Percentiles rank a stretch among this genome's conserved stretches.
Evolutionary conservation across 208 protist species (phyloP).

Genomic region (Leishmania mexicana): DNA sequence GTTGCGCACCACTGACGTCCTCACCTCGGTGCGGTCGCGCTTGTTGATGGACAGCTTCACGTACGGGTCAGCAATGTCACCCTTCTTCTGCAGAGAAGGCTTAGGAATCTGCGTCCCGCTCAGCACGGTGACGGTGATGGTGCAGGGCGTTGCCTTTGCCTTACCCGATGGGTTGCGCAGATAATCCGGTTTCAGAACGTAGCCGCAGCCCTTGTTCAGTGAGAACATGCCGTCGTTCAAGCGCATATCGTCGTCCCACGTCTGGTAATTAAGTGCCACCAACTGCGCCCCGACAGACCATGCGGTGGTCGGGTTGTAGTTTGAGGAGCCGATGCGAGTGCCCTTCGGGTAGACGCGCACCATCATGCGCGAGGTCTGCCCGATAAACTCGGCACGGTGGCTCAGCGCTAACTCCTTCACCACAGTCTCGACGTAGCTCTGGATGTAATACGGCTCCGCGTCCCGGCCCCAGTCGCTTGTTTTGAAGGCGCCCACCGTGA

Average conservation of each 20-base stretch:
- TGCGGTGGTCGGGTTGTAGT: conserved; percentile 89
- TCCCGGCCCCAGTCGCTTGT: conserved; percentile 52
- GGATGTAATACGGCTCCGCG: conserved; percentile 51
- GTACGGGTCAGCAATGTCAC: conserved; percentile 80
- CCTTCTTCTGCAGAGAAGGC: conserved; percentile 47
- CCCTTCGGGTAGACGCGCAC: conserved; percentile 93
- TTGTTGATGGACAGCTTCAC: conserved; percentile 63
- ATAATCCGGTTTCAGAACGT: conserved; percentile 91
- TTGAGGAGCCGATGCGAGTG: conserved; percentile 88
- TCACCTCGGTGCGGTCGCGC: conserved; percentile 22
- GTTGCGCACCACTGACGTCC: conserved; percentile 56
- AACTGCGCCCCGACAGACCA: conserved; percentile 89
- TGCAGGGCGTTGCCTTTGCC: conserved; percentile 22
- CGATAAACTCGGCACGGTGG: conserved; percentile 32
- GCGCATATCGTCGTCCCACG: conserved; percentile 57
- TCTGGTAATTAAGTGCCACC: conserved; percentile 93
- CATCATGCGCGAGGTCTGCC: conserved; percentile 70
- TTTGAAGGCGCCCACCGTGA: conserved; percentile 51
- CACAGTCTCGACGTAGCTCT: conserved; percentile 63
- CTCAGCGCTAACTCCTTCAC: conserved; percentile 35
- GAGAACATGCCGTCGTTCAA: conserved; percentile 90
- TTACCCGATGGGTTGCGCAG: conserved; percentile 30
- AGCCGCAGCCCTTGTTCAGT: conserved; percentile 93
- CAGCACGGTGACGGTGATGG: conserved; percentile 51
- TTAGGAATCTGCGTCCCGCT: conserved; percentile 73